Conservation (phyloP, 768 basidiomycete species). For the Punctularia strigosozonata region DNA sequence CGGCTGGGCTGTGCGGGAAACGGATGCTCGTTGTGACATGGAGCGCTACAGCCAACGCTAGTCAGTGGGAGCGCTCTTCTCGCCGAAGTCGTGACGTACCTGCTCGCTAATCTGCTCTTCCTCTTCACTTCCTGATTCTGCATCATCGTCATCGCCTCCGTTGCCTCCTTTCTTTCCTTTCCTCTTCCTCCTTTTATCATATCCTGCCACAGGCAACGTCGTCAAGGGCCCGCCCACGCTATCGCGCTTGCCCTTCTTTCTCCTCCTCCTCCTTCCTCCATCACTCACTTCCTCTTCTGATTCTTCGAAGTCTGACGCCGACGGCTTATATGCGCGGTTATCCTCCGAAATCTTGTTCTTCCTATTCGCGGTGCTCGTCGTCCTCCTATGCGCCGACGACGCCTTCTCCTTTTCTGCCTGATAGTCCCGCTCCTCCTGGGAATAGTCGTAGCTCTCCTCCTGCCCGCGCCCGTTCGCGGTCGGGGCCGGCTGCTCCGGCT, state of each 20-base stretch:
- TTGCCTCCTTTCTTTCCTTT: conserved; percentile 29
- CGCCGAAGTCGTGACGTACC: too few relatives aligned
- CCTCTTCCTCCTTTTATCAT: conserved; percentile 51
- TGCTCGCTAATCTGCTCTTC: conserved; percentile 29
- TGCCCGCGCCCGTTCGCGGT: conserved; percentile 24
- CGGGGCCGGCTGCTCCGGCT: conserved; percentile 27
- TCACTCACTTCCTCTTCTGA: conserved; percentile 50
- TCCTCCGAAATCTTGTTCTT: conserved; percentile 60
- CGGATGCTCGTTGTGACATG: conserved; percentile 19
- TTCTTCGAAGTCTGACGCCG: conserved; percentile 49
- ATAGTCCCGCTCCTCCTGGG: conserved; percentile 60
- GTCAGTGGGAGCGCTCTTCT: too few relatives aligned
- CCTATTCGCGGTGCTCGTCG: conserved; percentile 23
- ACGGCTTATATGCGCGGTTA: conserved; percentile 74
- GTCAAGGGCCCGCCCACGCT: conserved; percentile 44
- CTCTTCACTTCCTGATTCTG: conserved; percentile 33
- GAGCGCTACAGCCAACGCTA: too few relatives aligned
- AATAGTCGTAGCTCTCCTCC: conserved; percentile 53
- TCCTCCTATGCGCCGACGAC: conserved; percentile 16
- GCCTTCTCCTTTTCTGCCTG: conserved; percentile 20
- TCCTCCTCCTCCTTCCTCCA: conserved; percentile 38
- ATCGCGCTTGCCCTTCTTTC: conserved; percentile 36
- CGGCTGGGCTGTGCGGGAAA: conserved; percentile 20
- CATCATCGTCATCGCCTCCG: conserved; percentile 26
- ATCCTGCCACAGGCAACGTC: conserved; percentile 53